A percentile compares a stretch with the other conserved stretches of the same genome.
phyloP scores from a whole-genome alignment of 2,329 filamentous ascomycete species.

The Pseudocercospora musae region DNA sequence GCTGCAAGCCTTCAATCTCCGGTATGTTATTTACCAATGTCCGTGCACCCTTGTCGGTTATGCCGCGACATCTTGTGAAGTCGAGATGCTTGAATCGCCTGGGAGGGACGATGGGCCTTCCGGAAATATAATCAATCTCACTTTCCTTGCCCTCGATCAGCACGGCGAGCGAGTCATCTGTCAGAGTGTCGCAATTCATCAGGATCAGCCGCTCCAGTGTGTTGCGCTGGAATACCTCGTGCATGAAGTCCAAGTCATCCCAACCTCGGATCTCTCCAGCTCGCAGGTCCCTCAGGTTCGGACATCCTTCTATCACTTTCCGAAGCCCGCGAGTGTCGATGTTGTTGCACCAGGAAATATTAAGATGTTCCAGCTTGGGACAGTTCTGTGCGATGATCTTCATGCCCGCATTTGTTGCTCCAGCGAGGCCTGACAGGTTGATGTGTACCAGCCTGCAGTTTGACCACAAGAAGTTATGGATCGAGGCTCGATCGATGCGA shows the following conservation, averaged over 20 bases:
- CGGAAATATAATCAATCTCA: constrained; percentile 76
- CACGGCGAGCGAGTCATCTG: constrained; percentile 67
- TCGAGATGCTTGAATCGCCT: constrained; percentile 81
- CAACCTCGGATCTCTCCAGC: constrained; percentile 81
- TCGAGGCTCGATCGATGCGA: constrained; percentile 73
- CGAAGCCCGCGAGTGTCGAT: constrained; percentile 75
- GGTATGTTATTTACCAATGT: constrained; percentile 72
- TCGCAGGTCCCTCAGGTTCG: constrained; percentile 71
- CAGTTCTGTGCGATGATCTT: constrained; percentile 81
- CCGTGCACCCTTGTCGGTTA: constrained; percentile 72
- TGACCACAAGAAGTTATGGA: constrained; percentile 73
- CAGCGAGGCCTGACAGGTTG: constrained; percentile 77
- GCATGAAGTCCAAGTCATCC: constrained; percentile 67
- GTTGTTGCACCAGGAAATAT: constrained; percentile 89
- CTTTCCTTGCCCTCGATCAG: constrained; percentile 75
- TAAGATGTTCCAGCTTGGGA: constrained; percentile 75
- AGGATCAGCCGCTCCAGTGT: constrained; percentile 78
- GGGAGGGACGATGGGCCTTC: constrained; percentile 69
- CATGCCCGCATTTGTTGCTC: constrained; percentile 80
- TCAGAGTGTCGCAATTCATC: constrained; percentile 74
- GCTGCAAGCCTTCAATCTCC: constrained; percentile 74
- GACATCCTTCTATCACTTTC: constrained; percentile 69
- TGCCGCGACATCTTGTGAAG: constrained; percentile 69
- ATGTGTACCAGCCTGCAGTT: constrained; percentile 78
- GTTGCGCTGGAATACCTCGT: constrained; percentile 74